Base-by-base conservation (phyloP, 129 eudicot species). In the Saposhnikovia divaricata region DNA sequence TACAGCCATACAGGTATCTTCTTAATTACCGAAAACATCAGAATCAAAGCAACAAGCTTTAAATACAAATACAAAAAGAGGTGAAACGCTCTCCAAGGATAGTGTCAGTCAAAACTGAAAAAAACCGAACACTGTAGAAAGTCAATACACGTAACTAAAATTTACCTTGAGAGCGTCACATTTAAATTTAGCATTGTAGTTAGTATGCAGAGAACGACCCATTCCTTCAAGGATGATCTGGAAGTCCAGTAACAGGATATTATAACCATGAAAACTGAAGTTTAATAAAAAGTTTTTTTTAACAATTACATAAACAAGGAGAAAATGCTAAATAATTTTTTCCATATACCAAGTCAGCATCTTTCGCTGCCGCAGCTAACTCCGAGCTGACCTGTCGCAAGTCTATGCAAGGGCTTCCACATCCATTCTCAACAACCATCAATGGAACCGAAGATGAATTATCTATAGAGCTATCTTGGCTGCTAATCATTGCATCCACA, bases 351-450 rank as follows among this genome's bases (percentile, higher is more conserved):
- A 96, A 84, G 83, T 96, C 99, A 65, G 99, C 98, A 79, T 90
- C 97, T 90, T 90, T 90, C 63, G 99, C 99, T 2, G 90, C 95
- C 65, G 98, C 98, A 27, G 99, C 99, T 23, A 96, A 82, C 86
- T 92, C 98, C 9, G 94, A 96, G 92, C 99, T 96, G 78, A 96
- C 98, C 87, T 96, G 99, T 78, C 98, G 83, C 85, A 96, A 87
- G 88, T 96, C 97, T 69, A 96, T 92, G 88, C 99, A 96, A 21
- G 99, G 99, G 77, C 99, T 90, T 43, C 99, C 97, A 77, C 97
- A 92, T n/a, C 99, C 99, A 76, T 96, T 96, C 84, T 90, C 99
- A 68, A 92, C 98, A 25, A 92, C 99, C 99, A 96, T 96, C 44
- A 96, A 84, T 7, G 99, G 93, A 63, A 90, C 97, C 9, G 91